These are phyloP conservation scores for Naganishia sp. DNA, from an alignment of 1,284 basidiomycete species.

Conservation along the genomic window DNA sequence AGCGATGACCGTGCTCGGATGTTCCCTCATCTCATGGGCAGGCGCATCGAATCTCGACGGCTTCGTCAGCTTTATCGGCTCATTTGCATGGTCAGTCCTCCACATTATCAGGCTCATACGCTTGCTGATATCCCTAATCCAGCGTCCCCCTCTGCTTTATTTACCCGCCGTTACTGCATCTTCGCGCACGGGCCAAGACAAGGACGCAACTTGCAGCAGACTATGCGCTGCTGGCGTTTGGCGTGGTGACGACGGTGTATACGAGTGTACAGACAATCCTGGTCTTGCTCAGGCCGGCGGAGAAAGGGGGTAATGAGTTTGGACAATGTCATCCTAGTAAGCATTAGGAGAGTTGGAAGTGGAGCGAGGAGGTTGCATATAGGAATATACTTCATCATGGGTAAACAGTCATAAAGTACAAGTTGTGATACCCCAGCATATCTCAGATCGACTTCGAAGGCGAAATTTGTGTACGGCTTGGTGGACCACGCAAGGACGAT, in stretches of 20 bases:
- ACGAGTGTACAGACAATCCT: conserved; percentile 59
- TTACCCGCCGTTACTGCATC: conserved; percentile 91
- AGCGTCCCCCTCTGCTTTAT: conserved; percentile 93
- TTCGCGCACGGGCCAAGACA: conserved; percentile 80
- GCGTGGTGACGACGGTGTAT: conserved; percentile 75
- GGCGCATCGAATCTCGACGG: conserved; percentile 93
- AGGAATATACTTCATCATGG: neutral
- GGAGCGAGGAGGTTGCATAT: neutral
- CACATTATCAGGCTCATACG: conserved; percentile 10
- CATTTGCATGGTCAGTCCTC: conserved; percentile 80
- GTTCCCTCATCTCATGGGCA: conserved; percentile 74
- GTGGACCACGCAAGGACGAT: no score
- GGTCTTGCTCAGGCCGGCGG: conserved; percentile 44
- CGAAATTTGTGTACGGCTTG: no score
- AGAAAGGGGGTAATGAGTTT: conserved; percentile 14
- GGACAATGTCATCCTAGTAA: conserved; percentile 20
- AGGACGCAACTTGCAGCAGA: conserved; percentile 70
- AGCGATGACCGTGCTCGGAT: conserved; percentile 70
- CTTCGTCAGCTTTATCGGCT: conserved; percentile 91
- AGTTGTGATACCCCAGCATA: no score
- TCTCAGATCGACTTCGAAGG: no score
- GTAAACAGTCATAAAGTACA: no score
- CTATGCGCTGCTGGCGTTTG: conserved; percentile 77
- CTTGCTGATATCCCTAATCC: conserved; percentile 19
- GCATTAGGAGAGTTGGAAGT: neutral